These are phyloP conservation scores for Cicer yamashitae DNA, from an alignment of 306 rosid genomes.

Conservation along the genomic window DNA sequence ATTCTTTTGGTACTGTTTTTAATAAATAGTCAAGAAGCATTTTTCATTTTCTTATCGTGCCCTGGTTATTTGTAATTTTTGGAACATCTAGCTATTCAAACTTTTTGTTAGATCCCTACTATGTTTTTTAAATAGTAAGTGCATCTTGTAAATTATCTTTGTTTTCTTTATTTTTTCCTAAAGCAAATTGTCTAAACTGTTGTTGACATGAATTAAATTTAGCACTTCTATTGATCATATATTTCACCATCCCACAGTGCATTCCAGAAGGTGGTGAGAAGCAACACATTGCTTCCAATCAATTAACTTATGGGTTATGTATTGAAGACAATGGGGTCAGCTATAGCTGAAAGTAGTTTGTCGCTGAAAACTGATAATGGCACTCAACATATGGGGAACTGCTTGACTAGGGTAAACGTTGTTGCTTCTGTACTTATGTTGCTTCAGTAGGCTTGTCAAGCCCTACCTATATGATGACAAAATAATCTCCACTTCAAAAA, in stretches of 20 bases:
- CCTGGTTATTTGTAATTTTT: not conserved
- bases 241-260: slow-evolving; percentile 52
- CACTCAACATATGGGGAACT: slow-evolving; percentile 39
- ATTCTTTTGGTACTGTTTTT: slow-evolving; percentile 16
- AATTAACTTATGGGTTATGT: slow-evolving; percentile 60
- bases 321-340: slow-evolving; percentile 60
- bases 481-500: too few relatives aligned
- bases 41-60: slow-evolving; percentile 19
- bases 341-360: slow-evolving; percentile 49
- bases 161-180: not conserved
- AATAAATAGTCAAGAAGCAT: not conserved
- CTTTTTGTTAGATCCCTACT: not conserved
- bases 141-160: slow-evolving; percentile 6
- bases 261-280: slow-evolving; percentile 55
- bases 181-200: not conserved
- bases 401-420: slow-evolving; percentile 48
- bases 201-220: slow-evolving; percentile 10
- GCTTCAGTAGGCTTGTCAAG: not conserved
- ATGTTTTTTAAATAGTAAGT: not conserved
- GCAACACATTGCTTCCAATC: slow-evolving; percentile 38
- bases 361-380: slow-evolving; percentile 35
- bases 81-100: not conserved
- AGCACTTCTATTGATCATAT: slow-evolving; percentile 6
- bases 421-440: slow-evolving; percentile 54
- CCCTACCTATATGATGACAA: too few relatives aligned